phyloP scores from a whole-genome alignment of 441 rosid genomes.

The Biscutella laevigata region DNA sequence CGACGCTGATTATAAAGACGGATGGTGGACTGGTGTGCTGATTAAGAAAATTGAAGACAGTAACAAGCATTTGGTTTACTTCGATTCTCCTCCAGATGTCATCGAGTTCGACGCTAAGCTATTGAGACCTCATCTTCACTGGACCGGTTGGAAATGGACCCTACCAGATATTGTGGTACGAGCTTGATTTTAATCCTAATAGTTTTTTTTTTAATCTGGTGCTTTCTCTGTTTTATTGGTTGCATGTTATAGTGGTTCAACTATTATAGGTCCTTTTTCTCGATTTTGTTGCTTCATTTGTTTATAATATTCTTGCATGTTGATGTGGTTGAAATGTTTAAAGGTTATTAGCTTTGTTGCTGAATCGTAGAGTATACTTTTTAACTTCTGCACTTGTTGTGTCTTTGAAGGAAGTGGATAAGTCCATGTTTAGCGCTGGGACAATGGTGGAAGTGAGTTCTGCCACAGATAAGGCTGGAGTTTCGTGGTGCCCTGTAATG shows the following conservation, averaged over 20 bases:
- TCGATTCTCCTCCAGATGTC: constrained; percentile 34
- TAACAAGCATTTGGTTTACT: constrained; percentile 29
- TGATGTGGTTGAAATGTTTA: too few relatives aligned
- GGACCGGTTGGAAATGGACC: constrained; percentile 34
- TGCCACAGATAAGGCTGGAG: constrained; percentile 12
- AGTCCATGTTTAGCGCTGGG: constrained; percentile 46
- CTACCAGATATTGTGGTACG: constrained; percentile 33
- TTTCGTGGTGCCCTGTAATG: constrained; percentile 46
- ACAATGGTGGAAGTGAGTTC: constrained; percentile 40
- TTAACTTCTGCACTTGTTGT: neutral
- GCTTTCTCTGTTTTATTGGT: too few relatives aligned
- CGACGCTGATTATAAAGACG: constrained; percentile 34
- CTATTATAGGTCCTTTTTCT: too few relatives aligned
- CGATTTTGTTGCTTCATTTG: too few relatives aligned
- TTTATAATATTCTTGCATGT: too few relatives aligned
- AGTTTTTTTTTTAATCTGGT: too few relatives aligned
- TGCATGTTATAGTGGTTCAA: too few relatives aligned
- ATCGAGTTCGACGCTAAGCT: constrained; percentile 23
- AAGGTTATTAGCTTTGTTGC: too few relatives aligned
- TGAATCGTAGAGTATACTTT: neutral
- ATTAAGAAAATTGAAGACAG: constrained; percentile 23
- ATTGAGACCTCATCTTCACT: constrained; percentile 30
- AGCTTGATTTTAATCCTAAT: constrained; percentile 31
- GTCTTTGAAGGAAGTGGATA: constrained; percentile 17
- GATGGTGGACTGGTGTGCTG: constrained; percentile 48